These are phyloP conservation scores for Darksidea phi DNA, from an alignment of 495 filamentous ascomycete species.

Conservation along the genomic window DNA sequence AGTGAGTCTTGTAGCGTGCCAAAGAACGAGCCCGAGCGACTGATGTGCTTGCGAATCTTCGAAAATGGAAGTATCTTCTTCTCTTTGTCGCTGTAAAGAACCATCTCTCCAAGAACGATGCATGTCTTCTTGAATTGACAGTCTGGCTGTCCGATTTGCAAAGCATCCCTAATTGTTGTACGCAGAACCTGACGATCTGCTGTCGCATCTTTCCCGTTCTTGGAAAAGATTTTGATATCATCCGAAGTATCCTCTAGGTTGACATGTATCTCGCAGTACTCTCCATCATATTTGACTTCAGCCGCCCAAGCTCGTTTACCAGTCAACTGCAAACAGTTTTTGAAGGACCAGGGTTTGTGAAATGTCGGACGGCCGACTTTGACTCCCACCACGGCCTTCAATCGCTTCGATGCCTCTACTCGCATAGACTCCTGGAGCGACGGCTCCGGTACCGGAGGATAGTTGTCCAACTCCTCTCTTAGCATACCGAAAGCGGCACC, in stretches of 20 bases:
- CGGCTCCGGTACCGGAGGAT: slow-evolving; percentile 47
- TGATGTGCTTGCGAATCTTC: slow-evolving; percentile 76
- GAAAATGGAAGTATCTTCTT: slow-evolving; percentile 66
- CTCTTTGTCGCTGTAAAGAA: slow-evolving; percentile 69
- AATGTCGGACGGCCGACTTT: slow-evolving; percentile 74
- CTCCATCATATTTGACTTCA: slow-evolving; percentile 83
- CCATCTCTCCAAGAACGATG: slow-evolving; percentile 79
- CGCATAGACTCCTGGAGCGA: slow-evolving; percentile 41
- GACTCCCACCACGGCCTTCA: slow-evolving; percentile 65
- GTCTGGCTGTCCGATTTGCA: slow-evolving; percentile 55
- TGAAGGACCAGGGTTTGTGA: slow-evolving; percentile 72
- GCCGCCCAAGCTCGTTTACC: slow-evolving; percentile 62
- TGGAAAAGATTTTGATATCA: slow-evolving; percentile 79
- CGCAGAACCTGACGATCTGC: slow-evolving; percentile 63
- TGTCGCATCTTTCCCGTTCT: slow-evolving; percentile 87
- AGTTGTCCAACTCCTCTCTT: slow-evolving; percentile 43
- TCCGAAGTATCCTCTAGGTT: slow-evolving; percentile 58
- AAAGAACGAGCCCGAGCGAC: slow-evolving; percentile 68
- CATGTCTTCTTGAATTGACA: slow-evolving; percentile 62
- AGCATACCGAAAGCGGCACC: slow-evolving; percentile 53
- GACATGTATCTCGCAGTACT: slow-evolving; percentile 86
- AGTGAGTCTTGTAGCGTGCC: slow-evolving; percentile 69
- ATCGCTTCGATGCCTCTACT: slow-evolving; percentile 46
- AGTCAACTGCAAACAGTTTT: slow-evolving; percentile 67
- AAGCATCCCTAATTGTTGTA: slow-evolving; percentile 52